These are phyloP conservation scores for barrel medic (Medicago truncatula) DNA, from an alignment of 306 rosid genomes.

Conservation along the genomic window DNA sequence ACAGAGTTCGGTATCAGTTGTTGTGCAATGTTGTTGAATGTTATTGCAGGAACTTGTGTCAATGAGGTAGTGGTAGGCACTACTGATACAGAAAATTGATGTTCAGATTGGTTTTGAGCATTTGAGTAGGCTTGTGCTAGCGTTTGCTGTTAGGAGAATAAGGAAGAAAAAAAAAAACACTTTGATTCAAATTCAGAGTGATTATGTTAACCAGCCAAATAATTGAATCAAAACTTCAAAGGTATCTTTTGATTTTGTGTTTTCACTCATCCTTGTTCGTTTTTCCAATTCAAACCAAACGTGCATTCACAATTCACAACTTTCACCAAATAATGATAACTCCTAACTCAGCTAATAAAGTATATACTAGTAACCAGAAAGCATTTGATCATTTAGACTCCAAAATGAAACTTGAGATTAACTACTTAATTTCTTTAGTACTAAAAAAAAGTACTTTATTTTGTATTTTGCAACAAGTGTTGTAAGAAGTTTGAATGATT, in stretches of 20 bases:
- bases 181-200: background rate
- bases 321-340: no score
- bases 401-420: background rate
- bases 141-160: conserved; percentile 55
- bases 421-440: no score
- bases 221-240: no score
- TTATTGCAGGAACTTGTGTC: conserved; percentile 46
- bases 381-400: background rate
- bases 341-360: no score
- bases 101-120: conserved; percentile 48
- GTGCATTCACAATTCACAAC: no score
- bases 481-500: no score
- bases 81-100: conserved; percentile 50
- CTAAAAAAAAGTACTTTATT: no score
- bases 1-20: conserved; percentile 39
- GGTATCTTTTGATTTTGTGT: no score
- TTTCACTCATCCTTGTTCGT: no score
- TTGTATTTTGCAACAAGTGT: no score
- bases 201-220: no score
- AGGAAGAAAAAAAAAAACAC: background rate
- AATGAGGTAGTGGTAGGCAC: conserved; percentile 37
- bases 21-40: conserved; percentile 35
- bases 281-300: no score
- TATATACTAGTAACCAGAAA: background rate
- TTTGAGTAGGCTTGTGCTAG: conserved; percentile 66